phyloP scores from a whole-genome alignment of 2,329 filamentous ascomycete species.

The Thelonectria blattea region DNA sequence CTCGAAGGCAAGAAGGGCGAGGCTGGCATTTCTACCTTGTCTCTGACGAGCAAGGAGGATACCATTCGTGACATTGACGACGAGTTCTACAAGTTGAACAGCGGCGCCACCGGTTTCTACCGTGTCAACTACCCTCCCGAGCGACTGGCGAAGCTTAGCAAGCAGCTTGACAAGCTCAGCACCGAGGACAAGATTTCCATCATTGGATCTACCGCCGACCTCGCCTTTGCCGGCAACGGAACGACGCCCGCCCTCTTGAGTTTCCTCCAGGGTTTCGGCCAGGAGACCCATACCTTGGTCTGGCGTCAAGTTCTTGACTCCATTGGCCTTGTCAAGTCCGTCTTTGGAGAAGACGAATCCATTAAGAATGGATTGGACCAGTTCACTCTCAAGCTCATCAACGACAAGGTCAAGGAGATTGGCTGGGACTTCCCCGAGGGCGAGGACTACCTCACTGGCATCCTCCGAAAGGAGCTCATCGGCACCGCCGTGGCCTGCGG shows the following conservation, averaged over 20 bases:
- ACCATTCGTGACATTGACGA: constrained; percentile 76
- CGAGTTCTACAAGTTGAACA: constrained; percentile 93
- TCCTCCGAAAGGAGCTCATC: constrained; percentile 84
- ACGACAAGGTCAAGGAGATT: constrained; percentile 75
- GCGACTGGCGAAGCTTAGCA: constrained; percentile 79
- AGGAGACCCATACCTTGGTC: constrained; percentile 85
- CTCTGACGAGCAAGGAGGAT: constrained; percentile 77
- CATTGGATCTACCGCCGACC: constrained; percentile 85
- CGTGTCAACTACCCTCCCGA: constrained; percentile 91
- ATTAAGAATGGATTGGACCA: constrained; percentile 76
- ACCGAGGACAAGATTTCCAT: constrained; percentile 92
- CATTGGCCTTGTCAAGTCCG: constrained; percentile 77
- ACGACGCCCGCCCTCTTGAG: constrained; percentile 82
- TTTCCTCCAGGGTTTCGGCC: constrained; percentile 82
- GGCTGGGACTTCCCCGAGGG: constrained; percentile 83
- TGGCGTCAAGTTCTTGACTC: constrained; percentile 86
- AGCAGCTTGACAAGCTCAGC: constrained; percentile 75
- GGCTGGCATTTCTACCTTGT: constrained; percentile 66
- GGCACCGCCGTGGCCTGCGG: constrained; percentile 75
- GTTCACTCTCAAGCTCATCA: constrained; percentile 79
- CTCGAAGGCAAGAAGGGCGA: constrained; percentile 77
- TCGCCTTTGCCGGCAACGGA: constrained; percentile 86
- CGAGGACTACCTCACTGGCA: constrained; percentile 82
- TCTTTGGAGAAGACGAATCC: constrained; percentile 78
- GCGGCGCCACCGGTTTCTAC: constrained; percentile 86